phyloP scores from a whole-genome alignment of 148 eudicot genomes.

The Nyssa sinensis region DNA sequence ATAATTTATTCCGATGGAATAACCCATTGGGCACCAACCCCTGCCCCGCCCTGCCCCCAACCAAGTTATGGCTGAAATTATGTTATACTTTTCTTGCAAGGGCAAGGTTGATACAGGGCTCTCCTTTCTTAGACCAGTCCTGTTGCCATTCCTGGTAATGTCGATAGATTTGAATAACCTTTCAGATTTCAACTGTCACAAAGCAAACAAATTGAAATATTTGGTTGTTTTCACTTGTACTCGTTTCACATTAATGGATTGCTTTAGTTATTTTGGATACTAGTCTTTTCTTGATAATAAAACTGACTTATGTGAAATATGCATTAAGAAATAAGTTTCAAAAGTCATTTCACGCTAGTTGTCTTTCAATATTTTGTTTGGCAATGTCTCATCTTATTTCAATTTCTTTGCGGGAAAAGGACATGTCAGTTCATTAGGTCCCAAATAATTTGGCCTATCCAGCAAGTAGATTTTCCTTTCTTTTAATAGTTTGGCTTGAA shows the following conservation, averaged over 20 bases:
- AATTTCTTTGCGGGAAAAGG: too few relatives aligned
- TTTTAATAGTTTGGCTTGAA: too few relatives aligned
- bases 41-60: too few relatives aligned
- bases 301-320: neutral
- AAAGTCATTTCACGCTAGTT: neutral
- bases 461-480: too few relatives aligned
- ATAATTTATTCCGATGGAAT: too few relatives aligned
- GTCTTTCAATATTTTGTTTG: too few relatives aligned
- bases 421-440: neutral
- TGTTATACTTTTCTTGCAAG: too few relatives aligned
- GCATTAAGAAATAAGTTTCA: neutral
- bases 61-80: too few relatives aligned
- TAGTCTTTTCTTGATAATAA: neutral
- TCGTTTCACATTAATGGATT: neutral
- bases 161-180: neutral
- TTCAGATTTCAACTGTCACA: neutral
- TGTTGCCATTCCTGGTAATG: neutral
- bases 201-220: neutral
- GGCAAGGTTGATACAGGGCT: too few relatives aligned
- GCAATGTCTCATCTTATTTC: too few relatives aligned
- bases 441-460: neutral
- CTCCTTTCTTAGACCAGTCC: neutral
- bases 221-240: neutral
- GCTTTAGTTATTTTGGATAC: neutral
- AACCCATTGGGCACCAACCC: too few relatives aligned